A percentile compares a stretch with the other conserved stretches of the same genome.
These are phyloP conservation scores for Ensete glaucum DNA, from an alignment of 176 grass and related monocot genomes.

Conservation along the genomic window DNA sequence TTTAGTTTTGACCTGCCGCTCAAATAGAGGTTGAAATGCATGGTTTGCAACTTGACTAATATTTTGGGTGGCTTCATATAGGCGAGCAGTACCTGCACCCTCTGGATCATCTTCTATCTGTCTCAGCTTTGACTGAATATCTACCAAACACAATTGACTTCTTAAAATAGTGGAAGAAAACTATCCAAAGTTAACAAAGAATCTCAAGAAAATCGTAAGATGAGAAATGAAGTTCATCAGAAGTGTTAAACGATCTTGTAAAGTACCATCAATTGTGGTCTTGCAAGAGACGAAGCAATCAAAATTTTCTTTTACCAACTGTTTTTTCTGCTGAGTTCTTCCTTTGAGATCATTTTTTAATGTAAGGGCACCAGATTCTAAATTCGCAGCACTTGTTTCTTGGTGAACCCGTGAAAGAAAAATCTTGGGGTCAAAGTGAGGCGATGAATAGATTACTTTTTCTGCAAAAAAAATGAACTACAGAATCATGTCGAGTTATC, in stretches of 20 bases:
- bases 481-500: background rate
- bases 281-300: slow-evolving; percentile 99
- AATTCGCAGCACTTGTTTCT: slow-evolving; percentile 87
- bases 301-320: slow-evolving; percentile 98
- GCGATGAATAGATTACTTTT: slow-evolving; percentile 89
- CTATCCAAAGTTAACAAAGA: slow-evolving; percentile 7
- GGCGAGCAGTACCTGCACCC: slow-evolving; percentile 85
- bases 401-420: slow-evolving; percentile 93
- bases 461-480: slow-evolving; percentile 51
- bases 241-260: slow-evolving; percentile 10
- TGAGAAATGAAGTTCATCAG: slow-evolving; percentile 17
- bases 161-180: slow-evolving; percentile 24
- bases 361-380: slow-evolving; percentile 88
- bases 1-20: slow-evolving; percentile 73
- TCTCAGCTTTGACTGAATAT: slow-evolving; percentile 88
- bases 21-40: slow-evolving; percentile 95
- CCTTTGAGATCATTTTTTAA: slow-evolving; percentile 99
- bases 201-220: slow-evolving; percentile 7
- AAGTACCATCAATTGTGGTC: slow-evolving; percentile 94
- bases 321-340: slow-evolving; percentile 97
- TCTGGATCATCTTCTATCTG: slow-evolving; percentile 99
- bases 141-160: slow-evolving; percentile 28
- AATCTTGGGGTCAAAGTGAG: slow-evolving; percentile 88
- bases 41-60: slow-evolving; percentile 73
- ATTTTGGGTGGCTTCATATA: slow-evolving; percentile 80